Evolutionary conservation across 1,139 yeast species (phyloP), one percentile per base, ranked within the genome.

Genomic region (Cylindricascospora bacillispora): DNA sequence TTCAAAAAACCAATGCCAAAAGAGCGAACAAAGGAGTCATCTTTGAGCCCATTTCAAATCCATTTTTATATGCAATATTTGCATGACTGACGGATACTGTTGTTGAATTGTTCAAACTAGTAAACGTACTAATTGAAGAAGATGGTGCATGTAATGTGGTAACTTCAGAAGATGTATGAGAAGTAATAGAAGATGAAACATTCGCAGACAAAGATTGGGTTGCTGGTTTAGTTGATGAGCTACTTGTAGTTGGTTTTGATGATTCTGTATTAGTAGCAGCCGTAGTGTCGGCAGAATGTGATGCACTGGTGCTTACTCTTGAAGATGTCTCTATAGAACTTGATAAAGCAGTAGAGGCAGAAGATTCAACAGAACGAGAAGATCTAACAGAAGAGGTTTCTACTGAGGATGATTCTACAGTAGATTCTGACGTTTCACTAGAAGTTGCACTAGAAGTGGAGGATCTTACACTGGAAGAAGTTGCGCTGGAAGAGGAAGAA

Each of bases 381-480:
- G 26, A 24, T 14, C 26, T 40, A 42, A 29, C 15, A 4, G 45
- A 20, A 17, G 47, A 23, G 12, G 46, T 24, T 7, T 37, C 21
- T 5, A 35, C 24, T 13, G 34, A 12, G 12, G 22, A 22, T n/a
- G n/a, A n/a, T n/a, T n/a, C n/a, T n/a, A n/a, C n/a, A n/a, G n/a
- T n/a, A n/a, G n/a, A n/a, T n/a, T n/a, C n/a, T 7, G 41, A 16
- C 11, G 37, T 24, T 15, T 39, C 26, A 16, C 34, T 10, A n/a
- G 34, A 19, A 5, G 39, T 14, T 2, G 36, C 24, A 15, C 27
- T 22, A 10, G 39, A n/a, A 13, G 40, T 16, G 17, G 37, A 17
- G 3, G 42, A 27, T 18, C 21, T 18, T 10, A 10, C 10, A 11
- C 32, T 12, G 4, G 36, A 18, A 10, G 36, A 12, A 22, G 32